phyloP scores from a whole-genome alignment of 2,329 filamentous ascomycete genomes.

The Venturia nashicola region DNA sequence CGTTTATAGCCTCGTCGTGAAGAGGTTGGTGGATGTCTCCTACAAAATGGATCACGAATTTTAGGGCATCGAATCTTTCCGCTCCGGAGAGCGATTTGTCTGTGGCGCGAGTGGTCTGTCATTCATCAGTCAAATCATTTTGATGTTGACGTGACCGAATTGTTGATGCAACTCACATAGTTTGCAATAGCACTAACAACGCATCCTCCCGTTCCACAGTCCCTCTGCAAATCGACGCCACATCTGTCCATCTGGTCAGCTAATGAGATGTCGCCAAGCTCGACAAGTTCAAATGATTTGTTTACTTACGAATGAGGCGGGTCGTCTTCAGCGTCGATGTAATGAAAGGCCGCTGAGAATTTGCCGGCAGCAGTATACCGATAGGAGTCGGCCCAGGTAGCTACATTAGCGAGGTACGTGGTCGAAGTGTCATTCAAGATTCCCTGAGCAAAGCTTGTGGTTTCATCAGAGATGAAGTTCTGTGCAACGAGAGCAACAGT shows the following conservation, averaged over 20 bases:
- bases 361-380: constrained; percentile 34
- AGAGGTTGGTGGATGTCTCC: constrained; percentile 68
- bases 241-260: constrained; percentile 13
- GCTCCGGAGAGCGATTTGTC: constrained; percentile 17
- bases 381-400: constrained; percentile 43
- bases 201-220: constrained; percentile 38
- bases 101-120: constrained; percentile 26
- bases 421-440: constrained; percentile 30
- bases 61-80: constrained; percentile 32
- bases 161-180: constrained; percentile 21
- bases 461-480: constrained; percentile 31
- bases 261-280: not conserved
- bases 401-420: constrained; percentile 37
- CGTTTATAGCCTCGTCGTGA: constrained; percentile 36
- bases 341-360: constrained; percentile 37
- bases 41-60: constrained; percentile 43
- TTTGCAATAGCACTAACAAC: constrained; percentile 42
- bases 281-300: not conserved
- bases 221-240: constrained; percentile 37
- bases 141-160: not conserved
- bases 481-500: constrained; percentile 44
- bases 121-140: not conserved
- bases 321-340: constrained; percentile 27
- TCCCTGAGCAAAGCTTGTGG: constrained; percentile 30
- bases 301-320: constrained; percentile 28